Conservation (phyloP, 1,284 basidiomycete species). For the Cryptococcus wingfieldii region DNA sequence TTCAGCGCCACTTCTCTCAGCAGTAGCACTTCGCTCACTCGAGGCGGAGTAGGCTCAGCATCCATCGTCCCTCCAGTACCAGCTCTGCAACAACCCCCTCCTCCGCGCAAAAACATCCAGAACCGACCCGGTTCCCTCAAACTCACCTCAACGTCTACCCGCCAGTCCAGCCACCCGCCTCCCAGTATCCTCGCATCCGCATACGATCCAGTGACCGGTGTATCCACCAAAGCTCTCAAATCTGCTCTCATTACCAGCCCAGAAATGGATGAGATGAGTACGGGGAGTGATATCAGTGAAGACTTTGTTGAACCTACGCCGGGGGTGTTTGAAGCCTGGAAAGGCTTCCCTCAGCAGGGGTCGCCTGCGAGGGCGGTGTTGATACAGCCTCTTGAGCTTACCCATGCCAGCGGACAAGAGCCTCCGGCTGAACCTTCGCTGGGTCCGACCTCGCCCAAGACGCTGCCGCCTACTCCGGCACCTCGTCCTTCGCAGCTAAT, state of each 20-base stretch:
- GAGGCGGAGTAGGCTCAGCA: background rate
- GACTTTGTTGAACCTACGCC: background rate
- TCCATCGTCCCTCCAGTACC: background rate
- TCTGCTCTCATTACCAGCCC: background rate
- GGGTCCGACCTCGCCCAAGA: background rate
- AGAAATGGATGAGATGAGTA: background rate
- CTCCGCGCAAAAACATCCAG: background rate
- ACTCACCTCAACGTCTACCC: background rate
- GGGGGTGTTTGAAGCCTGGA: constrained; percentile 12
- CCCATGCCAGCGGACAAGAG: background rate
- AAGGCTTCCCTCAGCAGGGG: constrained; percentile 7
- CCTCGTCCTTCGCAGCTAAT: background rate
- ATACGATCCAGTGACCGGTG: background rate
- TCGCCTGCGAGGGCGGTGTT: background rate
- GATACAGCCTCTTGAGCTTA: background rate
- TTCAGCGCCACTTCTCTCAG: constrained; percentile 1
- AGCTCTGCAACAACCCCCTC: background rate
- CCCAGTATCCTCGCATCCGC: background rate
- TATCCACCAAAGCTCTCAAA: background rate
- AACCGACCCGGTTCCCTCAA: background rate
- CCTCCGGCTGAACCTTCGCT: background rate
- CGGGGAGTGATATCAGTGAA: background rate
- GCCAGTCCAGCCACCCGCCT: background rate
- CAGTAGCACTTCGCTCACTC: background rate
- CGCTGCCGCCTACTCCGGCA: background rate